Conservation (phyloP, 371 early-diverging fungal genomes). For the Actinomucor elegans region DNA sequence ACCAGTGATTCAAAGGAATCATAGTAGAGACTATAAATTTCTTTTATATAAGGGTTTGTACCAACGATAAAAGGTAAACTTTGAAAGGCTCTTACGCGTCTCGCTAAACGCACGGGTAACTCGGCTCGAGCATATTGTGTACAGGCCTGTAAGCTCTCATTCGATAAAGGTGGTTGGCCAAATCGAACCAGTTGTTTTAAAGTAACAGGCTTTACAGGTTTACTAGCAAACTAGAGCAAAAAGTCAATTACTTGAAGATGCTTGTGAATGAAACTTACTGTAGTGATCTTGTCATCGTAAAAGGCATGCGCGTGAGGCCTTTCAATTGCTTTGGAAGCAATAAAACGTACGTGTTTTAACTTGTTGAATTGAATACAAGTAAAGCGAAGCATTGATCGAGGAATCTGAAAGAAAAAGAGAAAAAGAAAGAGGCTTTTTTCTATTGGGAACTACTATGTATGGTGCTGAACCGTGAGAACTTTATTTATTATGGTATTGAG, state of each 20-base stretch:
- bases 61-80: conserved; percentile 90
- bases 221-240: conserved; percentile 49
- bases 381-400: conserved; percentile 11
- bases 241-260: no score
- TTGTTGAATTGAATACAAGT: not conserved
- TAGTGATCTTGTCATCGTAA: conserved; percentile 48
- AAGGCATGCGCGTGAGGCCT: conserved; percentile 37
- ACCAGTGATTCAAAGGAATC: conserved; percentile 76
- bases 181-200: conserved; percentile 76
- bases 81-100: conserved; percentile 81
- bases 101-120: conserved; percentile 80
- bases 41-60: conserved; percentile 84
- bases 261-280: no score
- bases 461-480: no score
- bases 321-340: conserved; percentile 27
- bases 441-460: no score
- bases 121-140: conserved; percentile 74
- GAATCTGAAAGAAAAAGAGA: not conserved
- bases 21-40: conserved; percentile 78
- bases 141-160: conserved; percentile 44
- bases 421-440: not conserved
- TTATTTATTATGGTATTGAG: no score
- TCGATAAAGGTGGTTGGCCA: conserved; percentile 59
- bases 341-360: not conserved
- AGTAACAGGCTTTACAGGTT: conserved; percentile 75